Conservation (phyloP, 2,329 filamentous ascomycete genomes). For the Myriosclerotinia scirpicola region DNA sequence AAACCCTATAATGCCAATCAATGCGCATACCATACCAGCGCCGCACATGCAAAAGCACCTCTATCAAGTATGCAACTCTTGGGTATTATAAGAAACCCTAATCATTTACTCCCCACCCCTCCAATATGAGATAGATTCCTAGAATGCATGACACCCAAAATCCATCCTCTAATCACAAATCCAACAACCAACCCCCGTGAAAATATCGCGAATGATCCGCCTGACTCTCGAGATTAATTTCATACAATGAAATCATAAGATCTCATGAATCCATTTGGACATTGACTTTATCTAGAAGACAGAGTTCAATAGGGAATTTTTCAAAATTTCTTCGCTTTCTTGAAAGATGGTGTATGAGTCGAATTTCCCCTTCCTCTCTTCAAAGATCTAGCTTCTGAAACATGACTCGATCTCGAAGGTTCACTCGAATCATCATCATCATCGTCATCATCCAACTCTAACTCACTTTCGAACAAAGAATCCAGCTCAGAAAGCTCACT, state of each 20-base stretch:
- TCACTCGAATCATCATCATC: conserved; percentile 9
- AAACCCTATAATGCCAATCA: too few species aligned
- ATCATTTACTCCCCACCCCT: background rate
- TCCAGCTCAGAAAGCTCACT: conserved; percentile 5
- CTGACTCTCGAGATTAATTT: too few species aligned
- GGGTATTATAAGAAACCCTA: background rate
- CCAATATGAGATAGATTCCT: background rate
- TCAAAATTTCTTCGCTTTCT: conserved; percentile 3
- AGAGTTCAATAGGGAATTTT: too few species aligned
- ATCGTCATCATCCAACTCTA: background rate
- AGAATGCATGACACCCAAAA: background rate
- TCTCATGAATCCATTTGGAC: too few species aligned
- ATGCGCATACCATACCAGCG: background rate
- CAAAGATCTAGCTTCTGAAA: background rate
- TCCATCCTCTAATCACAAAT: background rate
- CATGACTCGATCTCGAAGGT: background rate
- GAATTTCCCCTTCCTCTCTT: background rate
- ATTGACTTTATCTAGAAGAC: too few species aligned
- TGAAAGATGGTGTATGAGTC: background rate
- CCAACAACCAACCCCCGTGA: background rate
- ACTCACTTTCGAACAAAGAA: conserved; percentile 5
- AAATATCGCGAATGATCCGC: background rate
- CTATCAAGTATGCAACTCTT: background rate
- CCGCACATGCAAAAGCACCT: background rate
- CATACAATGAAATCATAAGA: too few species aligned